phyloP scores from a whole-genome alignment of 176 grass and related monocot genomes.

The Thinopyrum elongatum region DNA sequence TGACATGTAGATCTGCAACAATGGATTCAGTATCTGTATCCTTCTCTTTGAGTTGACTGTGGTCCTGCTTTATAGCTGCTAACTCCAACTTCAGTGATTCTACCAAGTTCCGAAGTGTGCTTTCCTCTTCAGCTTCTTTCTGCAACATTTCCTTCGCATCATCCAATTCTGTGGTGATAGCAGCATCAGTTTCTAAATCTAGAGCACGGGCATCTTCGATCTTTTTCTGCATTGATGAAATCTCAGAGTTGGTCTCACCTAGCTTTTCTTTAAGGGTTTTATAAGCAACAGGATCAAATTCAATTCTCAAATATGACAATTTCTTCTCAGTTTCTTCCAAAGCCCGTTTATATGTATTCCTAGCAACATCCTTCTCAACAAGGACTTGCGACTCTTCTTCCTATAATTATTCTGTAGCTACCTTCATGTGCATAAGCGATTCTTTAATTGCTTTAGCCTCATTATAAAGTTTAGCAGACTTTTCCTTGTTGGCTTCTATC shows the following conservation, averaged over 20 bases:
- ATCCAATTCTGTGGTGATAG: conserved; percentile 72
- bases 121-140: conserved; percentile 76
- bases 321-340: conserved; percentile 83
- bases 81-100: conserved; percentile 83
- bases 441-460: conserved; percentile 72
- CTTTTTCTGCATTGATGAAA: conserved; percentile 71
- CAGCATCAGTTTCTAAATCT: conserved; percentile 64
- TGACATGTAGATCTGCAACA: conserved; percentile 69
- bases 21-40: conserved; percentile 79
- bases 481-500: conserved; percentile 68
- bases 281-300: conserved; percentile 69
- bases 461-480: conserved; percentile 57
- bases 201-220: conserved; percentile 64
- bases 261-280: conserved; percentile 67
- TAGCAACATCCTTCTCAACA: conserved; percentile 67
- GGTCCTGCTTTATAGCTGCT: conserved; percentile 70
- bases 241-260: conserved; percentile 60
- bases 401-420: conserved; percentile 71
- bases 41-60: conserved; percentile 76
- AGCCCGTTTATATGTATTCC: conserved; percentile 61
- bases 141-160: conserved; percentile 84
- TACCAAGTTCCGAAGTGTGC: conserved; percentile 53
- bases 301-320: conserved; percentile 63
- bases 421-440: conserved; percentile 72
- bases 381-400: conserved; percentile 77